A percentile compares a stretch with the other conserved stretches of the same genome.
Conservation (phyloP, 176 grass and related monocot species). For the Rhynchospora breviuscula region DNA sequence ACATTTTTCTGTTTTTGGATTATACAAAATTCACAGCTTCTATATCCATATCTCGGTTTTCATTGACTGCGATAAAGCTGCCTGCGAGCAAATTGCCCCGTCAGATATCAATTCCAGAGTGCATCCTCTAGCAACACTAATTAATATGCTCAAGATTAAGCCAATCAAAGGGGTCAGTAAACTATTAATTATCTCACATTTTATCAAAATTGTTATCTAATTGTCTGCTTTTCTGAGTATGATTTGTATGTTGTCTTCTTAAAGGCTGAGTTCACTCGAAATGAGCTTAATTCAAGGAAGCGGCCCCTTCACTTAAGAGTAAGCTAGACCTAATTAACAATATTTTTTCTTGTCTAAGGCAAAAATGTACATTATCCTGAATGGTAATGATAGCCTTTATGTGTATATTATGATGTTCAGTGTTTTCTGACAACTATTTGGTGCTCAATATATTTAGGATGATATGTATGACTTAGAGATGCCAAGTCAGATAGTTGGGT, state of each 20-base stretch:
- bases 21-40: constrained; percentile 36
- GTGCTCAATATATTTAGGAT: constrained; percentile 39
- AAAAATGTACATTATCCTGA: background rate
- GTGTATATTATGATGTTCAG: background rate
- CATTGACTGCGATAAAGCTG: constrained; percentile 31
- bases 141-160: constrained; percentile 59
- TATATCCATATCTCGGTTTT: constrained; percentile 82
- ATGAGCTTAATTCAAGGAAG: constrained; percentile 50
- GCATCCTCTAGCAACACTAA: constrained; percentile 51
- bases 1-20: background rate
- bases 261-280: constrained; percentile 80
- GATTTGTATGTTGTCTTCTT: constrained; percentile 4
- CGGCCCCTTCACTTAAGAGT: constrained; percentile 51
- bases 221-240: background rate
- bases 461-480: constrained; percentile 30
- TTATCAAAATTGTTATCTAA: background rate
- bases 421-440: background rate
- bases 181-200: background rate
- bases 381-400: background rate
- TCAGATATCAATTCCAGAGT: constrained; percentile 32
- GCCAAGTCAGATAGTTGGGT: constrained; percentile 33
- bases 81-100: constrained; percentile 30
- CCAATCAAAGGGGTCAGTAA: constrained; percentile 45
- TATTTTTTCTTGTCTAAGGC: background rate
- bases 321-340: constrained; percentile 18